Evolutionary conservation across 768 basidiomycete genomes (phyloP).

Genomic region (Gloeopeniophorella convolvens): DNA sequence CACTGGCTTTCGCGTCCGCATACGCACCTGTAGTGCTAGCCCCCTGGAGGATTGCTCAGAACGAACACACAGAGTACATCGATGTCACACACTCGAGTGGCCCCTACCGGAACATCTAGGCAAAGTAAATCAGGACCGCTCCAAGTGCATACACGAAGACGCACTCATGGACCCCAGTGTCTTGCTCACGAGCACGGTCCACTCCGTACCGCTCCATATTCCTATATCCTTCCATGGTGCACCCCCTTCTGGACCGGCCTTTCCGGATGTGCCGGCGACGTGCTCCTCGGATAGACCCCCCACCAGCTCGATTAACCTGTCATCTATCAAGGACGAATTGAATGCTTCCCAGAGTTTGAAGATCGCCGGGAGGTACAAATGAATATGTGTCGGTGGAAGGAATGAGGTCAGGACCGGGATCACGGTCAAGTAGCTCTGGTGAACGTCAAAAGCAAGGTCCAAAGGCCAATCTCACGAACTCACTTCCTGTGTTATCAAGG

Average conservation of each 20-base stretch:
- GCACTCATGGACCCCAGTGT: slow-evolving; percentile 75
- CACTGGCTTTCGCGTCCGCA: slow-evolving; percentile 58
- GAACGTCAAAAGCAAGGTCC: background rate
- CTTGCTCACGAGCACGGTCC: slow-evolving; percentile 77
- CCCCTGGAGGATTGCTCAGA: slow-evolving; percentile 36
- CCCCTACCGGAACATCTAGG: slow-evolving; percentile 67
- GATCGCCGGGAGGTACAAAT: slow-evolving; percentile 63
- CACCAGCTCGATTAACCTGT: slow-evolving; percentile 64
- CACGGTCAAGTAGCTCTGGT: slow-evolving; percentile 61
- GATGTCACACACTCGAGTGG: slow-evolving; percentile 43
- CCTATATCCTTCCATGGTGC: slow-evolving; percentile 78
- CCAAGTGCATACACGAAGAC: slow-evolving; percentile 18
- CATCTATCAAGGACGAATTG: slow-evolving; percentile 67
- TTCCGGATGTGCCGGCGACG: slow-evolving; percentile 48
- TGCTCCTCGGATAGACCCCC: slow-evolving; percentile 69
- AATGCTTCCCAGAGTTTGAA: slow-evolving; percentile 78
- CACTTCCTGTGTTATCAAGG: slow-evolving; percentile 66
- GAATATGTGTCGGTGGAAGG: slow-evolving; percentile 58
- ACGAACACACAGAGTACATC: background rate
- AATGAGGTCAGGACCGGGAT: slow-evolving; percentile 73
- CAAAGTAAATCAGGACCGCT: background rate
- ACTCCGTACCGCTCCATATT: slow-evolving; percentile 82
- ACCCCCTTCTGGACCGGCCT: slow-evolving; percentile 46
- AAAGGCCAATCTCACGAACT: slow-evolving; percentile 23
- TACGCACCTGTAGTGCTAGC: slow-evolving; percentile 60